phyloP scores from a whole-genome alignment of 176 grass and related monocot species.

The Paspalum vaginatum region DNA sequence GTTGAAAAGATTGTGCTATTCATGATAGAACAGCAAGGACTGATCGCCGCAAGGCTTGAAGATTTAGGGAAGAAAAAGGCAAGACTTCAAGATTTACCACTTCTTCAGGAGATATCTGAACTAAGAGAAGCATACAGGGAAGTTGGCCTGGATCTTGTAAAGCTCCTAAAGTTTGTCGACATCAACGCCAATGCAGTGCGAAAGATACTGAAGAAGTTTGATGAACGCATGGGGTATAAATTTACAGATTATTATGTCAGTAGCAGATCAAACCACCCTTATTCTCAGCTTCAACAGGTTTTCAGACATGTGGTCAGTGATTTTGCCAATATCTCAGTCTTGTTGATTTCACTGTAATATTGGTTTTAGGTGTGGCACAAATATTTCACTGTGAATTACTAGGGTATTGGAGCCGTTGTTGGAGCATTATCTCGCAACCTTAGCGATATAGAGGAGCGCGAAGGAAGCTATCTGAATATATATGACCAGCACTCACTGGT shows the following conservation, averaged over 20 bases:
- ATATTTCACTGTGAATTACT: neutral
- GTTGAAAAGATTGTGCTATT: slow-evolving; percentile 63
- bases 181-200: slow-evolving; percentile 56
- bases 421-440: slow-evolving; percentile 63
- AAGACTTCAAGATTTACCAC: slow-evolving; percentile 39
- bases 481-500: slow-evolving; percentile 52
- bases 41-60: slow-evolving; percentile 56
- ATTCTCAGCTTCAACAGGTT: slow-evolving; percentile 65
- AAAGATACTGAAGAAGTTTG: slow-evolving; percentile 67
- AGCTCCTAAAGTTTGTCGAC: slow-evolving; percentile 58
- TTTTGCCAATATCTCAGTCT: neutral
- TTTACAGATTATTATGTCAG: slow-evolving; percentile 62
- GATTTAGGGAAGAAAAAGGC: slow-evolving; percentile 37
- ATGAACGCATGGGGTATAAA: slow-evolving; percentile 50
- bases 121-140: slow-evolving; percentile 45
- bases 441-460: slow-evolving; percentile 49
- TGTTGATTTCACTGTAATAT: neutral
- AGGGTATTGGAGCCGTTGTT: slow-evolving; percentile 63
- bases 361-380: neutral
- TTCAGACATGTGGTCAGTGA: slow-evolving; percentile 60
- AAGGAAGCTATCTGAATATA: slow-evolving; percentile 60
- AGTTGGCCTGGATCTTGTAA: slow-evolving; percentile 53
- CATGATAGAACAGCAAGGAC: slow-evolving; percentile 64
- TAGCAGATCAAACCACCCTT: slow-evolving; percentile 54
- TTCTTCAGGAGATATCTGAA: slow-evolving; percentile 48